Conservation (phyloP, 2,329 filamentous ascomycete species). For the Simplicillium aogashimaense region DNA sequence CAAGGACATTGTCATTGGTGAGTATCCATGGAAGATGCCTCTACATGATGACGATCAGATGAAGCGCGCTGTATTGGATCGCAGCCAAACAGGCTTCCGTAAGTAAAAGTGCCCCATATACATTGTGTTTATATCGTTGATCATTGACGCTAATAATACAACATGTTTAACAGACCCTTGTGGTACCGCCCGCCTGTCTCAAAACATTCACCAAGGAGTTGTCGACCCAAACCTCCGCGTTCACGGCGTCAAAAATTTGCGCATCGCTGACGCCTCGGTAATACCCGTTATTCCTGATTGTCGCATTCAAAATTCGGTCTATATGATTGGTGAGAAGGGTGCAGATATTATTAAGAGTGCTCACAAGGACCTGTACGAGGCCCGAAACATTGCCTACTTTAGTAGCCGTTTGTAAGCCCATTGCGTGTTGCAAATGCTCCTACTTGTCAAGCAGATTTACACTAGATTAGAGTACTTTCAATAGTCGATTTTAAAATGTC, state of each 20-base stretch:
- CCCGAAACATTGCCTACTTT: slow-evolving; percentile 1
- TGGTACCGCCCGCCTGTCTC: slow-evolving; percentile 41
- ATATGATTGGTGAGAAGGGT: slow-evolving; percentile 45
- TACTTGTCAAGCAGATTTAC: too few species aligned
- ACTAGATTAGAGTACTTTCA: too few species aligned
- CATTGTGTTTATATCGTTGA: too few species aligned
- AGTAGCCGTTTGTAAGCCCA: too few species aligned
- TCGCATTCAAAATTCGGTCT: slow-evolving; percentile 49
- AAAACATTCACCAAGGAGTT: slow-evolving; percentile 39
- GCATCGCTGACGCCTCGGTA: slow-evolving; percentile 45
- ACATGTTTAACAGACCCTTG: slow-evolving; percentile 31
- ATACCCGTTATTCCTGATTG: slow-evolving; percentile 45
- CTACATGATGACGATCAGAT: slow-evolving; percentile 43
- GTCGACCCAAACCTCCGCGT: slow-evolving; percentile 41
- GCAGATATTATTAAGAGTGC: slow-evolving; percentile 11
- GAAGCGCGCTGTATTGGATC: slow-evolving; percentile 43
- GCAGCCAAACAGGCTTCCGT: slow-evolving; percentile 46
- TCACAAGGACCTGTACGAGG: slow-evolving; percentile 9
- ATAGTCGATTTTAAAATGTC: too few species aligned
- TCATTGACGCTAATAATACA: too few species aligned
- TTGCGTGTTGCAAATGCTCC: too few species aligned
- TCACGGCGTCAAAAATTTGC: slow-evolving; percentile 40
- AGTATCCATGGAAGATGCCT: slow-evolving; percentile 53
- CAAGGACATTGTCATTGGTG: slow-evolving; percentile 37
- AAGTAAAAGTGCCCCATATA: too few species aligned